phyloP scores from a whole-genome alignment of 441 rosid genomes.

The Brassica hybrid region DNA sequence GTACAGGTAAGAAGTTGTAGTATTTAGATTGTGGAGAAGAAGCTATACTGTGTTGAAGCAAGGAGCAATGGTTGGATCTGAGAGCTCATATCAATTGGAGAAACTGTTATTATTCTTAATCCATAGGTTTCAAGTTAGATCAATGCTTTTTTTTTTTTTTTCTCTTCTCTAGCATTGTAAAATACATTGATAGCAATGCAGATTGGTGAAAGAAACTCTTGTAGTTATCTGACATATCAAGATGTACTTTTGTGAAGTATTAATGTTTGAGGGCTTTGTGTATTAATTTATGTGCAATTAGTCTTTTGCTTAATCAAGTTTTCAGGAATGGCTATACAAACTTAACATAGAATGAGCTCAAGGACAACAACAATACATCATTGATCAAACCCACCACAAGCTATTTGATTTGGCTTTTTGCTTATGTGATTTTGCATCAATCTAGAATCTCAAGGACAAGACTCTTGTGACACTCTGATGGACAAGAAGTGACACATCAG shows the following conservation, averaged over 20 bases:
- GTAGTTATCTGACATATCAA: conserved; percentile 40
- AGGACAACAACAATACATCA: conserved; percentile 12
- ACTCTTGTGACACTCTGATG: conserved; percentile 38
- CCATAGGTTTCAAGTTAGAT: conserved; percentile 36
- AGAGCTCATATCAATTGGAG: conserved; percentile 26
- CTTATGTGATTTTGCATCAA: conserved; percentile 43
- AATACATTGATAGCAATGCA: too few species aligned
- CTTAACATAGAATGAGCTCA: not conserved
- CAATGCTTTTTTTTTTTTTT: too few species aligned
- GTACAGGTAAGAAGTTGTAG: conserved; percentile 41
- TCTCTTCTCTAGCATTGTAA: too few species aligned
- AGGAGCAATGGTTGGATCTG: conserved; percentile 33
- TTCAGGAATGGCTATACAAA: conserved; percentile 13
- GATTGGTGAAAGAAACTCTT: too few species aligned
- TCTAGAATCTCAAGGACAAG: conserved; percentile 41
- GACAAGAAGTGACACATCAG: conserved; percentile 38
- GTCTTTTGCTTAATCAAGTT: conserved; percentile 14
- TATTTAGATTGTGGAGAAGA: conserved; percentile 33
- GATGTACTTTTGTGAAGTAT: conserved; percentile 43
- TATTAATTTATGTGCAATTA: too few species aligned
- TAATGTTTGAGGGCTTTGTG: conserved; percentile 41
- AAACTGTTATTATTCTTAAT: conserved; percentile 38
- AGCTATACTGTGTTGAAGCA: conserved; percentile 22
- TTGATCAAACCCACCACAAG: conserved; percentile 33
- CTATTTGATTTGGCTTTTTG: conserved; percentile 41